phyloP scores from a whole-genome alignment of 441 rosid species.

The Croton laevigatus region DNA sequence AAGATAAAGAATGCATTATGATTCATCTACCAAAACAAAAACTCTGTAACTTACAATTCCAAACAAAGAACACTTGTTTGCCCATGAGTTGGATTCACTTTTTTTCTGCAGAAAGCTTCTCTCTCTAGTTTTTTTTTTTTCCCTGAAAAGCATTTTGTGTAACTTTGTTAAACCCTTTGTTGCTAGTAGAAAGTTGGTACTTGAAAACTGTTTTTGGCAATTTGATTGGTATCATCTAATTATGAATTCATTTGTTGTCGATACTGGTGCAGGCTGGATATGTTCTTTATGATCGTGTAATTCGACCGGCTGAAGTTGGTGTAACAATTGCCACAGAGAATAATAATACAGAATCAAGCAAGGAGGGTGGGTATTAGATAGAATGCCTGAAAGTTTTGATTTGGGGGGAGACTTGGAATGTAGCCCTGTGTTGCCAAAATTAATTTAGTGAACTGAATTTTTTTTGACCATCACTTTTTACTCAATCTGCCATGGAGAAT shows the following conservation, averaged over 20 bases:
- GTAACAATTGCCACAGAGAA: slow-evolving; percentile 55
- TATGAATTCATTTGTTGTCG: not conserved
- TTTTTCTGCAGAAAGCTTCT: not conserved
- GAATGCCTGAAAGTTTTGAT: slow-evolving; percentile 19
- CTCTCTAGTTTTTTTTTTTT: not conserved
- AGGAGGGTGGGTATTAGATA: slow-evolving; percentile 34
- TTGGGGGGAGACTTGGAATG: slow-evolving; percentile 4
- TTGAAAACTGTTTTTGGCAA: not conserved
- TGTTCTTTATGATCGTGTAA: slow-evolving; percentile 63
- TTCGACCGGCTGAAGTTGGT: slow-evolving; percentile 93
- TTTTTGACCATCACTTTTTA: not conserved
- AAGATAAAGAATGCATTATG: no score
- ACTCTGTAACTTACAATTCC: not conserved
- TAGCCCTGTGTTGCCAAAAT: no score
- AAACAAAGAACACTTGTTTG: not conserved
- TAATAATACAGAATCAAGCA: slow-evolving; percentile 30
- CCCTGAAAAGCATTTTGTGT: not conserved
- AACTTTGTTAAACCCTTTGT: not conserved
- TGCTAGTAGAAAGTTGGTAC: not conserved
- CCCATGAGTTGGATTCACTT: not conserved
- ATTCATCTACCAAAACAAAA: not conserved
- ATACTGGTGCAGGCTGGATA: slow-evolving; percentile 72
- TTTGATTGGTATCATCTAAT: not conserved
- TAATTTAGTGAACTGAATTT: not conserved
- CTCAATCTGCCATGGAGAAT: not conserved